phyloP scores from a whole-genome alignment of 306 rosid species.

The Amphicarpaea edgeworthii region DNA sequence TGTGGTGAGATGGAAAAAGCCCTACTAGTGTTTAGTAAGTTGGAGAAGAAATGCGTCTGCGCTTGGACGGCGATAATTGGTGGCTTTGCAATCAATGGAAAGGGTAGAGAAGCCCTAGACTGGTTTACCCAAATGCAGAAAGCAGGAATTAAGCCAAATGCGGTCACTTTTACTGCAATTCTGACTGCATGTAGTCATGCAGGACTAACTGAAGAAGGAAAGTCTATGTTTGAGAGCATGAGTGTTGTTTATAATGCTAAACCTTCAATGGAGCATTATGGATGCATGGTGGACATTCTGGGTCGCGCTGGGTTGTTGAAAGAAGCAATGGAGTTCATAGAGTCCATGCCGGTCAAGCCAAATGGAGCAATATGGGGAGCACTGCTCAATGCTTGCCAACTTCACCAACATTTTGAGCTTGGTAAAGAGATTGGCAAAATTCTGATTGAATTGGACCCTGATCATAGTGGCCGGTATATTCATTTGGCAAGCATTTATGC shows the following conservation, averaged over 20 bases:
- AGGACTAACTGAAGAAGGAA: constrained; percentile 64
- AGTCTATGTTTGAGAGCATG: constrained; percentile 54
- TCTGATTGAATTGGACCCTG: constrained; percentile 60
- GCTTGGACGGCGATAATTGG: constrained; percentile 66
- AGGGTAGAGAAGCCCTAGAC: constrained; percentile 62
- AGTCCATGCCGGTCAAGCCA: constrained; percentile 63
- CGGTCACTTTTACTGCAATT: constrained; percentile 61
- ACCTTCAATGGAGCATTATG: constrained; percentile 63
- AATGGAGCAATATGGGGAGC: constrained; percentile 71
- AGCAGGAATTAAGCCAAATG: constrained; percentile 58
- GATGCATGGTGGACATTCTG: constrained; percentile 71
- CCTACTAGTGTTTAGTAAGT: constrained; percentile 42
- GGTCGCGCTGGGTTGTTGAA: constrained; percentile 64
- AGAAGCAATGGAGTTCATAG: constrained; percentile 60
- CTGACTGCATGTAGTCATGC: constrained; percentile 69
- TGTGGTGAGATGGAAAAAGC: constrained; percentile 69
- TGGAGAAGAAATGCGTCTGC: constrained; percentile 56
- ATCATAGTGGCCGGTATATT: constrained; percentile 59
- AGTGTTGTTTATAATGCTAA: constrained; percentile 46
- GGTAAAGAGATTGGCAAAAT: constrained; percentile 61
- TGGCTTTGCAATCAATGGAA: constrained; percentile 64
- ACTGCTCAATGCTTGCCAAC: constrained; percentile 59
- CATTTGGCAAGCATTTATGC: constrained; percentile 62
- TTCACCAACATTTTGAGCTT: constrained; percentile 58
- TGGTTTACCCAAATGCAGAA: constrained; percentile 59